Conservation (phyloP, 495 filamentous ascomycete genomes). For the Xylaria acuta region DNA sequence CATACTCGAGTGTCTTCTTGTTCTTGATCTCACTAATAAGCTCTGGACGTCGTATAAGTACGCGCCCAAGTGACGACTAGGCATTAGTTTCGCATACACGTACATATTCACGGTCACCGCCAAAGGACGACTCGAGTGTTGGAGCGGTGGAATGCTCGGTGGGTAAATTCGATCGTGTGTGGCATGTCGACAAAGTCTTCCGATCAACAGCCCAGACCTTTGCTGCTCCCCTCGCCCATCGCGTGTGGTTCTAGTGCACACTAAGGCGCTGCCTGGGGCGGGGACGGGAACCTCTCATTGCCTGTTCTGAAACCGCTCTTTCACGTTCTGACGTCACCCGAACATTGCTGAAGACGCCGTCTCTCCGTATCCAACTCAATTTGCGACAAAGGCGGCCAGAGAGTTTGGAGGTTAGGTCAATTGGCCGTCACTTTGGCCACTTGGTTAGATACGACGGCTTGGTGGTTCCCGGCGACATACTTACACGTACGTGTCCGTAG, state of each 20-base stretch:
- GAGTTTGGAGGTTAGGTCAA: constrained; percentile 10
- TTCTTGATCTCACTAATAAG: background rate
- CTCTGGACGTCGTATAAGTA: background rate
- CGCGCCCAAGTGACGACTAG: background rate
- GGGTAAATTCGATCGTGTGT: background rate
- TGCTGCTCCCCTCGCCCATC: background rate
- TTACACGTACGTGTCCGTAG: no score
- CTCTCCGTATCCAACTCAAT: constrained; percentile 12
- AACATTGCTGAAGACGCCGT: constrained; percentile 2
- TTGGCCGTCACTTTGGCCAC: constrained; percentile 5
- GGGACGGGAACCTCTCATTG: constrained; percentile 5
- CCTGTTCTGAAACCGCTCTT: constrained; percentile 22
- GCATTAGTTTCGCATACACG: constrained; percentile 7
- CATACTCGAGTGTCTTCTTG: background rate
- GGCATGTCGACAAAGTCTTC: constrained; percentile 15
- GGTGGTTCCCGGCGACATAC: background rate
- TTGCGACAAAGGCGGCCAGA: constrained; percentile 10
- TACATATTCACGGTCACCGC: background rate
- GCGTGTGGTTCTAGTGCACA: constrained; percentile 1
- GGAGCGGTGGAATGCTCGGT: background rate
- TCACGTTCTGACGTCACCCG: constrained; percentile 23
- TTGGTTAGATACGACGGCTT: background rate
- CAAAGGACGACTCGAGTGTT: background rate
- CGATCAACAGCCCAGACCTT: constrained; percentile 12
- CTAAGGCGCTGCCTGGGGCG: background rate